Evolutionary conservation across 1,284 basidiomycete genomes (phyloP).

Genomic region (Chondrostereum purpureum): DNA sequence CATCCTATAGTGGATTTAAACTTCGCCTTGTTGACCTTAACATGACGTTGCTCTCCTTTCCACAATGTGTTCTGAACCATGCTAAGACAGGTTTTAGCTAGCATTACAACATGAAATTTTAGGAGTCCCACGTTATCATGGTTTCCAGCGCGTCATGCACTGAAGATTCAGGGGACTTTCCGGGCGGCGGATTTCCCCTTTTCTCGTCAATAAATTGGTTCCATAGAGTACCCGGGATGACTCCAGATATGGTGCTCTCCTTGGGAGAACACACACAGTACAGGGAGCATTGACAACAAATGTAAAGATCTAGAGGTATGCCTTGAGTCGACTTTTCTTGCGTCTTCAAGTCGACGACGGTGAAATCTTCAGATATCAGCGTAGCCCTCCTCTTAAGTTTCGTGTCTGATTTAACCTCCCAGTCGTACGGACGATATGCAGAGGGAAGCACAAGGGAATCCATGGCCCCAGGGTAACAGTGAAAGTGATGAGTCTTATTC

Average conservation of each 20-base stretch:
- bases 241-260: conserved; percentile 63
- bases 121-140: conserved; percentile 46
- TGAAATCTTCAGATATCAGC: conserved; percentile 29
- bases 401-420: conserved; percentile 41
- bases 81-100: conserved; percentile 28
- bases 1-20: conserved; percentile 66
- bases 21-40: conserved; percentile 45
- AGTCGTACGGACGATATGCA: conserved; percentile 52
- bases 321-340: conserved; percentile 32
- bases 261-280: conserved; percentile 59
- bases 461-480: conserved; percentile 61
- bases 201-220: conserved; percentile 40
- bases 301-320: conserved; percentile 64
- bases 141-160: conserved; percentile 59
- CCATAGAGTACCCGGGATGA: conserved; percentile 50
- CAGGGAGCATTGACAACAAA: conserved; percentile 76
- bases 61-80: conserved; percentile 69
- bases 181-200: conserved; percentile 32
- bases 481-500: conserved; percentile 77
- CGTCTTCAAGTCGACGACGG: conserved; percentile 27
- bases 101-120: conserved; percentile 9
- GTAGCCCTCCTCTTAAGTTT: conserved; percentile 46
- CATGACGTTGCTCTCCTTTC: conserved; percentile 54
- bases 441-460: conserved; percentile 58
- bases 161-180: conserved; percentile 41